These are phyloP conservation scores for Leccinum uliginosum DNA, from an alignment of 768 basidiomycete genomes.

Conservation along the genomic window DNA sequence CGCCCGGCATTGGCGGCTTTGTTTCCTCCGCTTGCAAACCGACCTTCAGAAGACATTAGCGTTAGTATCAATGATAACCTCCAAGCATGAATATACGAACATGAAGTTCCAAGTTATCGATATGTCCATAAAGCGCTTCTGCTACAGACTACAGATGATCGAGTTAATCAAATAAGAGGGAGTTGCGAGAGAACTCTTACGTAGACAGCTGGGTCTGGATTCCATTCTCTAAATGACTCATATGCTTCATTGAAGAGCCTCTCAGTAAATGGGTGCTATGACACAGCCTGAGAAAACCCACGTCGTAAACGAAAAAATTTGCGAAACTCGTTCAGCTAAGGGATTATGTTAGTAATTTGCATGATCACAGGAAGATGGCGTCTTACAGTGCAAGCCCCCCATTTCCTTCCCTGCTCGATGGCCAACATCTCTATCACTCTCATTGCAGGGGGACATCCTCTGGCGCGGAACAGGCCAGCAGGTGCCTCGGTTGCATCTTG, in stretches of 20 bases:
- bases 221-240: constrained; percentile 66
- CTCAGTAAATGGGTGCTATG: constrained; percentile 1
- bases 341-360: neutral
- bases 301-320: constrained; percentile 68
- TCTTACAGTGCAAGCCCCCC: constrained; percentile 72
- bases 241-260: constrained; percentile 47
- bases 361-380: neutral
- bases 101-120: constrained; percentile 78
- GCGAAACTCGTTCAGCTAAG: constrained; percentile 65
- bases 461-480: constrained; percentile 63
- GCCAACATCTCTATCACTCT: constrained; percentile 66
- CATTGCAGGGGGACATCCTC: constrained; percentile 61
- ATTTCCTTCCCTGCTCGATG: constrained; percentile 60
- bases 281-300: constrained; percentile 26
- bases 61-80: neutral
- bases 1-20: constrained; percentile 59
- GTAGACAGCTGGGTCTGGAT: constrained; percentile 51
- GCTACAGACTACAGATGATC: constrained; percentile 48
- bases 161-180: neutral
- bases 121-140: constrained; percentile 59
- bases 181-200: constrained; percentile 31
- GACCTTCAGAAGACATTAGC: constrained; percentile 34
- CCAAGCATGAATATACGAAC: constrained; percentile 32
- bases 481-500: constrained; percentile 55
- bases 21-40: constrained; percentile 72